Base-by-base conservation (phyloP, 2,329 filamentous ascomycete genomes). In the Blastomyces parvus region DNA sequence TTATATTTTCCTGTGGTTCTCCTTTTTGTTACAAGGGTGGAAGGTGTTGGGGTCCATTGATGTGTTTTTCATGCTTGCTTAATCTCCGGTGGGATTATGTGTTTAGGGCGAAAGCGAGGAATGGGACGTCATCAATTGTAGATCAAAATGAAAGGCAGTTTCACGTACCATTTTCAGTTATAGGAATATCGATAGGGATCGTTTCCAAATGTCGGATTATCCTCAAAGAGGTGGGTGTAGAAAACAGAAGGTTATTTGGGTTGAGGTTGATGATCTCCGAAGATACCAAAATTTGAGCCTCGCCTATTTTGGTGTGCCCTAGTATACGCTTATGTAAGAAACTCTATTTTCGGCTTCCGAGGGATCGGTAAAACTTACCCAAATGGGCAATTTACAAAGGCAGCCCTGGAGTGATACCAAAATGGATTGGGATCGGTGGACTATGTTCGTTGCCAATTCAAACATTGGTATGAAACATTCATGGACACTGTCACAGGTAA, bases 191-290 rank as follows among this genome's bases (percentile, higher is more conserved):
- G 66, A 64, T 69, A 65, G 59, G 71, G 66, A 70, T 59, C 66
- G 71, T 69, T 71, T 65, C 66, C 66, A 71, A 74, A 74, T 78
- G 79, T 80, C 79, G 79, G 79, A 79, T 78, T 76, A 77, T 81
- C 79, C 79, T 81, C 79, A 78, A 81, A 81, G 79, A 81, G 79
- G 77, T 42, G 52, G 22, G 42, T 52, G 30, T n/a, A 22, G 33
- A 25, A 33, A 55, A 38, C 14, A 19, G 50, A 13, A 22, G 8
- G 17, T 53, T 55, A 17, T 40, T 52, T 36, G 33, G 13, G 36
- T 42, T 58, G 55, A 42, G 11, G 22, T 42, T 25, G 46, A 40
- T 57, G 48, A 27, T 52, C 19, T 27, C 27, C 5, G 27, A 38
- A 38, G 27, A 42, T 36, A 14, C 36, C 36, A 25, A 60, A 53